Base-by-base conservation (phyloP, 352 stramenopile genomes). In the Globisporangium paroecandrum region DNA sequence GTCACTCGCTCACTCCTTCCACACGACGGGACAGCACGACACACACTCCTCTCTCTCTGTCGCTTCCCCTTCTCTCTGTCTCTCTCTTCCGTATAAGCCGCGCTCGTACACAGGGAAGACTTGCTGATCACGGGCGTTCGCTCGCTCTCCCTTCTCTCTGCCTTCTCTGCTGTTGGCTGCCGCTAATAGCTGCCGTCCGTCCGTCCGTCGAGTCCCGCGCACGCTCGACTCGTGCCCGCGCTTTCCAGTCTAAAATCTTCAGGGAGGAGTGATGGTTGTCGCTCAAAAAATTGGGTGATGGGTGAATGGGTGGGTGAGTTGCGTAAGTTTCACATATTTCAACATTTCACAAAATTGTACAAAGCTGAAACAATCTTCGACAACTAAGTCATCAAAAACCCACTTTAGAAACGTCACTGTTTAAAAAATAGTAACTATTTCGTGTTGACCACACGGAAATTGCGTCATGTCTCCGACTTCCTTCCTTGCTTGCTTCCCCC, bases 191-290 rank as follows among this genome's bases (percentile, higher is more conserved):
- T 59, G 54, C 24, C 24, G 22, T 29, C 54, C 29, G 27, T 34
- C 56, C 56, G 56, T 62, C 56, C 56, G 56, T 61, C 56, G 56
- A 61, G 56, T 61, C 56, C 32, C 32, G 56, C 56, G 20, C 29
- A 8, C 29, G 55, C 29, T 22, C 55, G 55, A n/a, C 27, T 34
- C 25, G 15, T 60, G 27, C 29, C 13, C 54, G 34, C 10, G 53
- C 32, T 58, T 13, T 41, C 54, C 13, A 59, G 55, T 27, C 55
- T 46, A 61, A 60, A 61, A 46, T 61, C 55, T 61, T 61, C 29
- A 29, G 18, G 10, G 7, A n/a, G 55, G 55, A 61, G 55, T 61
- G 55, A 60, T 60, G 55, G 55, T 60, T 4, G 18, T 46, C 36
- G 27, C 54, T 20, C 3, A 4, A 20, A 13, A 22, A 18, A 0